phyloP scores from a whole-genome alignment of 768 basidiomycete species.

The Pulveroboletus sp. region DNA sequence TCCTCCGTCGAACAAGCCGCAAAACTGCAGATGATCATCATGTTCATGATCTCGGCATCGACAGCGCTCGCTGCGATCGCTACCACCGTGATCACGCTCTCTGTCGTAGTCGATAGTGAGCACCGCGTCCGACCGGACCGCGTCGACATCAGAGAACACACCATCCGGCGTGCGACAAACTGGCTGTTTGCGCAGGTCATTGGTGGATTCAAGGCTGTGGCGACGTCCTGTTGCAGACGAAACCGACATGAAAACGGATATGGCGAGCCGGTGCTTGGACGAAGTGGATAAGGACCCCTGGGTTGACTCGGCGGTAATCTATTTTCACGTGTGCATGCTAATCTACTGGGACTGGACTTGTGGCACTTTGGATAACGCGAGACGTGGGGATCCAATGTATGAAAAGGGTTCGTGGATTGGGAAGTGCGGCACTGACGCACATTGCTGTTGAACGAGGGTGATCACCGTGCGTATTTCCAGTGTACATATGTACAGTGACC shows the following conservation, averaged over 20 bases:
- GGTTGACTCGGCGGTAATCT: conserved; percentile 1
- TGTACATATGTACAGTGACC: too few species aligned
- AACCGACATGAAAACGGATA: background rate
- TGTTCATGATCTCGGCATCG: conserved; percentile 87
- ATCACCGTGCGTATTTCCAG: too few species aligned
- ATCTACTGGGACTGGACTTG: background rate
- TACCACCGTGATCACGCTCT: conserved; percentile 56
- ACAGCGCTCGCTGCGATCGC: conserved; percentile 68
- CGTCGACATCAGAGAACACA: conserved; percentile 40
- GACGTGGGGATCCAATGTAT: background rate
- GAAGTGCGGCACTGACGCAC: too few species aligned
- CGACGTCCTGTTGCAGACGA: conserved; percentile 10
- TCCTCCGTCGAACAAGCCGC: conserved; percentile 82
- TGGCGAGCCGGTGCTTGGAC: conserved; percentile 18
- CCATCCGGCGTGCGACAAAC: conserved; percentile 34
- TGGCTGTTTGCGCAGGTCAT: conserved; percentile 25
- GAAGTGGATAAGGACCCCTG: background rate
- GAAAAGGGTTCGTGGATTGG: too few species aligned
- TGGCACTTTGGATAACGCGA: background rate
- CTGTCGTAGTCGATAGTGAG: conserved; percentile 62
- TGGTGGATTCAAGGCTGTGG: conserved; percentile 1
- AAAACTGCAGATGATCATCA: conserved; percentile 86
- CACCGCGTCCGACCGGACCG: conserved; percentile 62
- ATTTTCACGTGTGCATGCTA: background rate
- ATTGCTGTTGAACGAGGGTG: too few species aligned